Evolutionary conservation across 176 grass and related monocot genomes (phyloP), one percentile per base, ranked within the genome.

Genomic region (Neostapfia colusana): DNA sequence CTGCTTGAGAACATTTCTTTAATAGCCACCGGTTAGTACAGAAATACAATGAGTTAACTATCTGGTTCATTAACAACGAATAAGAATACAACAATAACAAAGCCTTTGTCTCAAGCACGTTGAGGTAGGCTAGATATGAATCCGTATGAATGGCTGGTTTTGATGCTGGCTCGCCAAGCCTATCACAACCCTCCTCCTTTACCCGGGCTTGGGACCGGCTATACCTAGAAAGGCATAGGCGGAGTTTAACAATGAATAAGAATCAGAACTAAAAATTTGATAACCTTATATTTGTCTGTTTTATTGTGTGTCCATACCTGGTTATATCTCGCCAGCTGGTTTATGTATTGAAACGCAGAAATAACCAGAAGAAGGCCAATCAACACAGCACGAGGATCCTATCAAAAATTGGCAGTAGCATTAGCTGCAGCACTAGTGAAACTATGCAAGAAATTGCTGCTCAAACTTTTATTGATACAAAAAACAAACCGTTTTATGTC

Each of bases 351-450:
- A 54, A 97, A 88, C 76, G 82, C 88, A 65, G 94, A 93, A 85
- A 97, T 64, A 80, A 97, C 69, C 67, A 97, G 63, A 87, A 97
- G 84, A 88, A 97, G 84, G 59, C 91, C 94, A 81, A 97, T 72
- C 64, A 97, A 89, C 55, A 97, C 94, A 64, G 86, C 86, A 69
- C 94, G 86, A 79, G 94, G 82, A 84, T 97, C 94, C 94, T 97
- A 60, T 68, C 26, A 85, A 4, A 85, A 60, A 79, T 10, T 80
- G 9, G 9, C 57, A 28, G 13, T 46, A 16, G 26, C 51, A 36
- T 79, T 67, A 89, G 18, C 45, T 57, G 49, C 6, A 10, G 58
- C 35, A 6, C 31, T 63, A 80, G 16, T 40, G 3, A 50, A 80
- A 84, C 68, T 51, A 55, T 67, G 67, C 40, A 82, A 31, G 81